Conservation (phyloP, 371 early-diverging fungal species). For the Circinella umbellata region DNA sequence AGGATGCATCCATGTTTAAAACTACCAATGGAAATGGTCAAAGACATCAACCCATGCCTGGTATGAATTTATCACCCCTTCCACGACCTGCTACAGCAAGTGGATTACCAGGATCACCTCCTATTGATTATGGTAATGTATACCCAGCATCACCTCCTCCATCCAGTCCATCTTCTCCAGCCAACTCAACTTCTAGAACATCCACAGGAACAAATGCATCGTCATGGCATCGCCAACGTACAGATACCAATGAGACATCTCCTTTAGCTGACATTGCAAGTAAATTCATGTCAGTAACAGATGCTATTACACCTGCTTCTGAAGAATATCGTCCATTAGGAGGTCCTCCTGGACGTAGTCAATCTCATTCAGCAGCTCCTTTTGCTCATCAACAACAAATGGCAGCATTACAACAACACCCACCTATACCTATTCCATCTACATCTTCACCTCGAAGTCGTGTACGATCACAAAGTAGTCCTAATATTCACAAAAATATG, state of each 20-base stretch:
- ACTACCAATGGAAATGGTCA: conserved; percentile 1
- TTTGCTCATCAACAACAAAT: conserved; percentile 15
- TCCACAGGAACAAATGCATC: conserved; percentile 6
- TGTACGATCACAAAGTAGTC: conserved; percentile 67
- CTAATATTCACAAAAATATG: conserved; percentile 57
- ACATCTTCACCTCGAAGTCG: conserved; percentile 27
- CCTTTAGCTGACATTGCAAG: conserved; percentile 51
- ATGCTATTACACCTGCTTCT: conserved; percentile 12
- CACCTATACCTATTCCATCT: conserved; percentile 9
- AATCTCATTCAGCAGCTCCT: conserved; percentile 40
- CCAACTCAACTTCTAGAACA: conserved; percentile 48
- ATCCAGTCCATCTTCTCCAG: conserved; percentile 64
- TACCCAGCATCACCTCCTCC: conserved; percentile 66
- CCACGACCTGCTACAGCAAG: conserved; percentile 31
- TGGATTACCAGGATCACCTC: conserved; percentile 22
- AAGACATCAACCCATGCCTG: conserved; percentile 22
- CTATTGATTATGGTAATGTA: conserved; percentile 25
- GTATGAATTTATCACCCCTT: conserved; percentile 44
- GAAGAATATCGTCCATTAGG: conserved; percentile 26
- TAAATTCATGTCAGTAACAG: conserved; percentile 43
- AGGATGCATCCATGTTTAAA: conserved; percentile 22
- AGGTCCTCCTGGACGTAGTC: conserved; percentile 38
- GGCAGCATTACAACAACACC: conserved; percentile 7
- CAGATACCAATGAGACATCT: conserved; percentile 34
- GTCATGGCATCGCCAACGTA: conserved; percentile 19